These are phyloP conservation scores for Drechslera avenae DNA, from an alignment of 2,329 filamentous ascomycete genomes.

Conservation along the genomic window DNA sequence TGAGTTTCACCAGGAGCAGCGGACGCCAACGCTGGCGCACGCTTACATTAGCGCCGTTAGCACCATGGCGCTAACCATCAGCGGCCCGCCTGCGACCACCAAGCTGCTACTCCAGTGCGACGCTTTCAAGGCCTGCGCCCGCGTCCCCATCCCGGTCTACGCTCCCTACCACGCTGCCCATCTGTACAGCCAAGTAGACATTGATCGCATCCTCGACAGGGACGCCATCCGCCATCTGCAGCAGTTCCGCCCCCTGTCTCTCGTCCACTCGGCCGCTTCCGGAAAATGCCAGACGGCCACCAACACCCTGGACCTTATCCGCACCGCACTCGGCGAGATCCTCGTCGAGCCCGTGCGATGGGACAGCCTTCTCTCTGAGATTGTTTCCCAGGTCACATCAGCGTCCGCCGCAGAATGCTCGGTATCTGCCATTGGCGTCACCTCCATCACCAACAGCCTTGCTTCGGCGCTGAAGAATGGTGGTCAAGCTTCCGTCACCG, in stretches of 20 bases:
- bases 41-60: slow-evolving; percentile 66
- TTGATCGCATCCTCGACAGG: slow-evolving; percentile 57
- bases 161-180: slow-evolving; percentile 65
- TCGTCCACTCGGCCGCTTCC: slow-evolving; percentile 55
- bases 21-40: slow-evolving; percentile 55
- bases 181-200: slow-evolving; percentile 57
- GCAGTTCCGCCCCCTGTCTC: slow-evolving; percentile 49
- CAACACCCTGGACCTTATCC: slow-evolving; percentile 54
- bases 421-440: slow-evolving; percentile 57
- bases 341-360: slow-evolving; percentile 55
- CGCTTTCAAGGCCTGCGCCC: slow-evolving; percentile 57
- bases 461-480: slow-evolving; percentile 60
- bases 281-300: slow-evolving; percentile 54
- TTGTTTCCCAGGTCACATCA: slow-evolving; percentile 54
- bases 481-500: slow-evolving; percentile 51
- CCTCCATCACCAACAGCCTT: slow-evolving; percentile 61
- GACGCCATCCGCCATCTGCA: slow-evolving; percentile 49
- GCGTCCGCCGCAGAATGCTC: slow-evolving; percentile 50
- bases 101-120: slow-evolving; percentile 58
- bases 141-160: slow-evolving; percentile 60
- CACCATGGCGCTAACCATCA: slow-evolving; percentile 64
- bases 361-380: slow-evolving; percentile 56
- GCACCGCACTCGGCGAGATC: slow-evolving; percentile 53
- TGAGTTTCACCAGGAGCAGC: slow-evolving; percentile 63
- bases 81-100: slow-evolving; percentile 61